phyloP scores from a whole-genome alignment of 139 green algal species.

The Haematococcus sp. region DNA sequence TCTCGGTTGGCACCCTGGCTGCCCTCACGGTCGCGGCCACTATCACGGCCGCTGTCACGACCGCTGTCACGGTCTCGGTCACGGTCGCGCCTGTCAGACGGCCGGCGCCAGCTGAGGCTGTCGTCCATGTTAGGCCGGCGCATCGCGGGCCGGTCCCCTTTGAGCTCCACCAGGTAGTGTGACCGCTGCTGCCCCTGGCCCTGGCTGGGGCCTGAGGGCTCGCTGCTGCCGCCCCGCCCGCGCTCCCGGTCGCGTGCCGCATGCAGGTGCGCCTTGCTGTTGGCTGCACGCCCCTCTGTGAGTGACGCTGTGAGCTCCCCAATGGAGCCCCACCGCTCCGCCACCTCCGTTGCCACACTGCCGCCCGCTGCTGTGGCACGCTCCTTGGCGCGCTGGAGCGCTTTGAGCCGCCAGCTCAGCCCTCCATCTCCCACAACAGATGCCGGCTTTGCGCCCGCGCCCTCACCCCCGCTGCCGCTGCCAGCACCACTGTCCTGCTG shows the following conservation, averaged over 20 bases:
- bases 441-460: neutral
- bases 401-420: slow-evolving; percentile 90
- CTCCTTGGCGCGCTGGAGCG: slow-evolving; percentile 81
- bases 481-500: neutral
- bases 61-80: slow-evolving; percentile 1
- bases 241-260: slow-evolving; percentile 19
- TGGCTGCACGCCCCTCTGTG: slow-evolving; percentile 42
- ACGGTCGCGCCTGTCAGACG: no score
- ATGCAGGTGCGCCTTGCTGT: slow-evolving; percentile 30
- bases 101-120: slow-evolving; percentile 25
- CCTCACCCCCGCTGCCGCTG: neutral
- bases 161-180: slow-evolving; percentile 34
- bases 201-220: slow-evolving; percentile 7
- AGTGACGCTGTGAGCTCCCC: slow-evolving; percentile 50
- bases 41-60: neutral
- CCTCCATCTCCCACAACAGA: slow-evolving; percentile 80
- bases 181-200: slow-evolving; percentile 8
- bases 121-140: slow-evolving; percentile 27
- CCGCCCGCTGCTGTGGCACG: slow-evolving; percentile 60
- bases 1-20: slow-evolving; percentile 11
- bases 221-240: neutral
- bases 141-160: slow-evolving; percentile 46
- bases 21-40: slow-evolving; percentile 7
- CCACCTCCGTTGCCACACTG: slow-evolving; percentile 57
- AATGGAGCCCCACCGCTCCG: slow-evolving; percentile 81